phyloP scores from a whole-genome alignment of 2,329 filamentous ascomycete species.

The Sporothrix euskadiensis region DNA sequence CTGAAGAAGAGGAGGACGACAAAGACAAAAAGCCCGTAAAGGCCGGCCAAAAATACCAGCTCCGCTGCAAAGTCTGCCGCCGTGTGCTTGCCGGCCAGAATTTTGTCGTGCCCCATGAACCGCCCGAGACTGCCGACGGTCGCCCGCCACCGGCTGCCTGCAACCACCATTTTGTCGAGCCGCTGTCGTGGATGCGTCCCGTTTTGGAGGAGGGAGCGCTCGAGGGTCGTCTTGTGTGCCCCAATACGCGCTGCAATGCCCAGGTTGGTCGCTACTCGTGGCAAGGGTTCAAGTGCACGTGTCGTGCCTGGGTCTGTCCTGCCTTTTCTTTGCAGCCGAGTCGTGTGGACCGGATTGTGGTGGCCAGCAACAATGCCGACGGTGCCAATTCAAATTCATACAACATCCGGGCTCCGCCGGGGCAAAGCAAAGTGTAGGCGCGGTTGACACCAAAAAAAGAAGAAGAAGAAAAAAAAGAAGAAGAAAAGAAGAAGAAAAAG shows the following conservation, averaged over 20 bases:
- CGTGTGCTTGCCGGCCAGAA: conserved; percentile 56
- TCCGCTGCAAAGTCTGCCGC: conserved; percentile 91
- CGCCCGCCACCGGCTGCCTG: conserved; percentile 51
- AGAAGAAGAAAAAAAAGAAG: not conserved
- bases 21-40: too few relatives aligned
- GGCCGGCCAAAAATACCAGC: conserved; percentile 50
- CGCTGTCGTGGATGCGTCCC: conserved; percentile 90
- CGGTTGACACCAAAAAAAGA: not conserved
- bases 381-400: conserved; percentile 34
- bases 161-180: conserved; percentile 87
- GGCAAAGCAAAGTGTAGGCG: conserved; percentile 25
- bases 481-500: not conserved
- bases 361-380: conserved; percentile 30
- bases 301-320: conserved; percentile 85
- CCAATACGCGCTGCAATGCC: conserved; percentile 72
- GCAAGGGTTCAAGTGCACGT: conserved; percentile 93
- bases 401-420: conserved; percentile 60
- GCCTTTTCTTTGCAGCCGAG: conserved; percentile 83
- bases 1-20: not conserved
- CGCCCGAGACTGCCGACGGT: conserved; percentile 7
- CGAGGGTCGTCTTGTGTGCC: conserved; percentile 82
- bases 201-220: conserved; percentile 78
- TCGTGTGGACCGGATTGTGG: conserved; percentile 68
- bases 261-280: conserved; percentile 93
- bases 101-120: conserved; percentile 67